A percentile compares a stretch with the other conserved stretches of the same genome.
Conservation (phyloP, 2,329 filamentous ascomycete genomes). For the Cercospora zeae-maydis region DNA sequence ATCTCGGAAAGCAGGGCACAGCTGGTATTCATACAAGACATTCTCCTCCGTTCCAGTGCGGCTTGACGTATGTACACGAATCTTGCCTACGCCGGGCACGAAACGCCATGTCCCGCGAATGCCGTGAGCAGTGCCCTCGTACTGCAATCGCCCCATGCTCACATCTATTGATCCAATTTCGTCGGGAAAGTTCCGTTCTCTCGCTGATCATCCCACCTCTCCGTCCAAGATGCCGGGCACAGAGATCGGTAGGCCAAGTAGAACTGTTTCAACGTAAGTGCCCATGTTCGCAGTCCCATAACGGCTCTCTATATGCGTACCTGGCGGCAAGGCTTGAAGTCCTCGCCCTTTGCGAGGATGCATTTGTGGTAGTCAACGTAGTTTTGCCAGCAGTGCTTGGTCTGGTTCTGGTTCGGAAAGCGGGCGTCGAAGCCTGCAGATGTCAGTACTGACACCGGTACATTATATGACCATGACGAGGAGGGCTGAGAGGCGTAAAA, state of each 20-base stretch:
- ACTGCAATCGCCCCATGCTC: background rate
- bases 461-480: background rate
- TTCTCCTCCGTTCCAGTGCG: background rate
- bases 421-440: slow-evolving; percentile 91
- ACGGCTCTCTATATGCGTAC: slow-evolving; percentile 49
- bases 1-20: background rate
- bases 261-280: slow-evolving; percentile 59
- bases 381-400: slow-evolving; percentile 99
- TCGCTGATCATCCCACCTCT: slow-evolving; percentile 96
- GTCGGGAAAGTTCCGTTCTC: slow-evolving; percentile 57
- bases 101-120: slow-evolving; percentile 1
- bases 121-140: background rate
- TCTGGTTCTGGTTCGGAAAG: slow-evolving; percentile 97
- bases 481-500: background rate
- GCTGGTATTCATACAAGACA: background rate
- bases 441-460: background rate
- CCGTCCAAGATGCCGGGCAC: slow-evolving; percentile 91
- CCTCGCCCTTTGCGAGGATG: slow-evolving; percentile 96
- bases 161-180: slow-evolving; percentile 45
- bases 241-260: slow-evolving; percentile 94
- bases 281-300: background rate
- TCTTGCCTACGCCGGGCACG: slow-evolving; percentile 3
- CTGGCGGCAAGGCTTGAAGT: slow-evolving; percentile 95
- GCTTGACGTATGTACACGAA: slow-evolving; percentile 20
- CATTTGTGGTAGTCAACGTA: slow-evolving; percentile 99